Conservation (phyloP, 2,329 filamentous ascomycete genomes). For the Juglanconis sp. region DNA sequence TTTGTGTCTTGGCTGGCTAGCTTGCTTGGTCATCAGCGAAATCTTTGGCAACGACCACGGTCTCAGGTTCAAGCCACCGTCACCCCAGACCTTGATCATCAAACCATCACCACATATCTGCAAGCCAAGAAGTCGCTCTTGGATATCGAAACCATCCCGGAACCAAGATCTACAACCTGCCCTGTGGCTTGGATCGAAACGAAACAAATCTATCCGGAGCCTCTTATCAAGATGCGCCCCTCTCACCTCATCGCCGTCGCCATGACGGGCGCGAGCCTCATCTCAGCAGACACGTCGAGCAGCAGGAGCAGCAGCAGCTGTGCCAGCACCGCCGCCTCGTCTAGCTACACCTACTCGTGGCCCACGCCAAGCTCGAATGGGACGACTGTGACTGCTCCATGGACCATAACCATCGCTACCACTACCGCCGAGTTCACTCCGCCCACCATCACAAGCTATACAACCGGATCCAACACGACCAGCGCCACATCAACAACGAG, state of each 20-base stretch:
- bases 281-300: background rate
- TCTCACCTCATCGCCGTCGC: constrained; percentile 8
- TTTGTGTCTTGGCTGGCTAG: background rate
- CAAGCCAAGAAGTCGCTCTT: background rate
- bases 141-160: background rate
- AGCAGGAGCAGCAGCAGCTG: background rate
- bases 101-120: background rate
- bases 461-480: background rate
- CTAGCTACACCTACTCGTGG: background rate
- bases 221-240: constrained; percentile 5
- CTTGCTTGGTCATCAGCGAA: background rate
- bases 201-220: background rate
- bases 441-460: background rate
- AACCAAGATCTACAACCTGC: background rate
- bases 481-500: background rate
- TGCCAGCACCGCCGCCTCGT: background rate
- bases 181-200: background rate
- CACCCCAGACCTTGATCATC: background rate
- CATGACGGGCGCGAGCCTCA: background rate
- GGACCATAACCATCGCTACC: too few species aligned
- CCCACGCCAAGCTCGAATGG: background rate
- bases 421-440: background rate
- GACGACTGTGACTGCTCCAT: background rate
- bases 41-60: background rate
- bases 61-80: background rate